Base-by-base conservation (phyloP, 1,139 yeast genomes). In the Debaryomycetaceae sp. region DNA sequence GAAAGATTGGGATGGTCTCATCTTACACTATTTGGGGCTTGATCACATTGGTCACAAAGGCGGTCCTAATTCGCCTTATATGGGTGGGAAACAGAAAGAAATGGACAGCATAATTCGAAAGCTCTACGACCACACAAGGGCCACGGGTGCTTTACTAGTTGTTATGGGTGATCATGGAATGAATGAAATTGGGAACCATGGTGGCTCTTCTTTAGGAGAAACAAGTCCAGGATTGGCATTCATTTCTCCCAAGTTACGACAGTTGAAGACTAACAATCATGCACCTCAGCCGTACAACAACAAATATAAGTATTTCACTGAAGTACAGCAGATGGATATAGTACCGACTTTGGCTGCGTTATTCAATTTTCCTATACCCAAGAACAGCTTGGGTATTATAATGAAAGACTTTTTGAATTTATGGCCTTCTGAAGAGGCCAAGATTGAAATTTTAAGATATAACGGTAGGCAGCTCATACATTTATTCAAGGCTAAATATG, bases 31-130 rank as follows among this genome's bases (percentile, higher is more conserved):
- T 58, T 70, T 95, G 24, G 99, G 99, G 0, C 69, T 95, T 39
- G 99, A 95, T 61, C 99, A 95, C 62, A 95, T 95, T 54, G 99
- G 99, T 1, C 99, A 95, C 62, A 91, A 90, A 59, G 95, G 96
- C 35, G 99, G 99, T 0, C 95, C 99, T 0, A 57, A 70, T 5
- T 88, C 97, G 6, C 66, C 75, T 0, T 84, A 81, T 54, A 93
- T 95, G 99, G 79, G 81, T 2, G 70, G 68, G 0, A 93, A 93
- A 55, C 98, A 90, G 51, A 48, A 47, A 6, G 99, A 93, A 63
- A 89, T 93, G 96, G 97, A 93, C 61, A 54, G 48, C 0, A 76
- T 93, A 2, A 69, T 90, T 6, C 50, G 73, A 42, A 57, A 70
- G 34, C 62, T 93, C 0, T 89, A 81, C 58, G 59, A 68, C 0